Base-by-base conservation (phyloP, 345 rosid genomes). In the Passiflora organensis region DNA sequence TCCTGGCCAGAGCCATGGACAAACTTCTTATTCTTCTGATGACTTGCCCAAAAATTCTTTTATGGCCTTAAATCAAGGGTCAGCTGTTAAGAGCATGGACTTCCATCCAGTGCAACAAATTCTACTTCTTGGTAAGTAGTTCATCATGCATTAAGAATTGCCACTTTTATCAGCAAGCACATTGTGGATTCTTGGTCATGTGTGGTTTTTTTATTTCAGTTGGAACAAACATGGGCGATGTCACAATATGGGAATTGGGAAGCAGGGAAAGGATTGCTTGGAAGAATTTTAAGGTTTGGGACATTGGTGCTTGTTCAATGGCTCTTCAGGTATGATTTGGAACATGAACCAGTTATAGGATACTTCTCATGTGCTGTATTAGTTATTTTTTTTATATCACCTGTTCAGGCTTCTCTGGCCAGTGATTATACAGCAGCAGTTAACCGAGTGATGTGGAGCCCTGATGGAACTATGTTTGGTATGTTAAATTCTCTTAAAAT, bases 401-500 rank as follows among this genome's bases (percentile, higher is more conserved):
- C 61, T 38, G n/a, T 67, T 24, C 41, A 86, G 95, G 77, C 82
- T 58, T 79, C 87, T 22, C 48, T 84, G 58, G 56, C 77, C 38
- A 80, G 41, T 67, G 97, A 80, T 66, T 68, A 65, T 58, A 47
- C 83, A 48, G 82, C 75, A 55, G 76, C 89, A 0, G 86, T 86
- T 51, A 86, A 89, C 66, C 84, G 94, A 62, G 97, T 84, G 53
- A 74, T 73, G 55, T 89, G 97, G 97, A 86, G 95, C 67, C 82
- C 95, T 17, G 87, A 89, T 76, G 97, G 97, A 78, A 53, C 63
- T 53, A 72, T 82, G 34, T 86, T 89, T 73, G 95, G 97, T 86
- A 78, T 43, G 21, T 61, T 48, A 15, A 54, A 44, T 25, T 54
- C 20, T 39, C 37, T 13, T 48, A 10, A 13, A n/a, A n/a, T n/a